Base-by-base conservation (phyloP, 179 eudicot genomes). In the Drosera spatulata region DNA sequence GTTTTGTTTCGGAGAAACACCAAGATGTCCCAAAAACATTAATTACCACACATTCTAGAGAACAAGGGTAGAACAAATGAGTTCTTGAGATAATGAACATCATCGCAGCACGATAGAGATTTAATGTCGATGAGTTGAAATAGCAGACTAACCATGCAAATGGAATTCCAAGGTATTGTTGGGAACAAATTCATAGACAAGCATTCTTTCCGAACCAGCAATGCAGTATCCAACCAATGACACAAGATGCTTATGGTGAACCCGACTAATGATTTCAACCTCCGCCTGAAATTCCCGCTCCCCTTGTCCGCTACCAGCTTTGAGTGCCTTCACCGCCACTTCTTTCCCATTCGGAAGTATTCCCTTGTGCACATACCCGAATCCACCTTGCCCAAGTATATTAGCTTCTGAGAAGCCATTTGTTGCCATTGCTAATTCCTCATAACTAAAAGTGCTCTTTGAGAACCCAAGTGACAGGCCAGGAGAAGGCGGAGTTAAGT, bases 171-270 rank as follows among this genome's bases (percentile, higher is more conserved):
- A 64, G 64, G 95, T 93, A 65, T 79, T 77, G 70, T 93, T 93
- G 7, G 84, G 82, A 76, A 93, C 94, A 66, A 78, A 93, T 70
- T 93, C 97, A 61, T 93, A 93, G 22, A 89, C 99, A 59, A 89
- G 99, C 81, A 89, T 53, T 65, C 93, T 82, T 66, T 84, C 76
- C 45, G 80, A 57, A 42, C 86, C 94, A 61, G 77, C 61, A n/a
- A 80, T 74, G 73, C 99, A 89, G 55, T 86, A 89, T 63, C 99
- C 99, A 69, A 89, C 97, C 71, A 93, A 77, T 8, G 99, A 84
- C 61, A 93, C 99, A 56, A 93, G 97, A 83, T 93, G 95, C 66
- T 82, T 93, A 72, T 93, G 97, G 78, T 93, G 99, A 41, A 93
- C 99, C 45, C 97, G 83, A 61, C 97, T 93, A 62, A 93, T 89